Evolutionary conservation across 768 basidiomycete species (phyloP).

Genomic region (Suillus variegatus): DNA sequence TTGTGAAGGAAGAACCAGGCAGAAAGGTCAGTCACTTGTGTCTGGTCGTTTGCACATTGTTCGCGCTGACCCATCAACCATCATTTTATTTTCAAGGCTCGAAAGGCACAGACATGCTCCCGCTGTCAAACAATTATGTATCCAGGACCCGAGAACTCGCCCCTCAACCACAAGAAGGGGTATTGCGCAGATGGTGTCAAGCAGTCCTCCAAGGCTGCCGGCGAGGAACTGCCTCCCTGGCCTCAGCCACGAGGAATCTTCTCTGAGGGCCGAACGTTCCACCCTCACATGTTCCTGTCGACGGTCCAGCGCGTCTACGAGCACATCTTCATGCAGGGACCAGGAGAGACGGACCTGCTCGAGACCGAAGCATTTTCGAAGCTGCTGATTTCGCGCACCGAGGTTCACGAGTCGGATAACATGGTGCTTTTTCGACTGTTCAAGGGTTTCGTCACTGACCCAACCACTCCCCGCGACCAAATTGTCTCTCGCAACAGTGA

Average conservation of each 20-base stretch:
- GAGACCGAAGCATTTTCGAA: not conserved
- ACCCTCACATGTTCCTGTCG: not conserved
- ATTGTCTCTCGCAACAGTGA: not conserved
- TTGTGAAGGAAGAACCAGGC: not conserved
- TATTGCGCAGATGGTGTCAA: not conserved
- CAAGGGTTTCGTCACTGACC: not conserved
- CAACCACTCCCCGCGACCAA: not conserved
- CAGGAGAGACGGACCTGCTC: not conserved
- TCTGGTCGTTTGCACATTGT: not conserved
- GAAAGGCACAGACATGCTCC: too few species aligned
- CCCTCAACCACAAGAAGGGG: too few species aligned
- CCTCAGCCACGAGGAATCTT: not conserved
- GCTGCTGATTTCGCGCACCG: too few species aligned
- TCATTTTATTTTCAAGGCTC: not conserved
- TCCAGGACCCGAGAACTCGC: too few species aligned
- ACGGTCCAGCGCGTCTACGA: too few species aligned
- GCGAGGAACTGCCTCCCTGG: not conserved
- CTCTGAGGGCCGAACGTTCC: not conserved
- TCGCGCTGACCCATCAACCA: not conserved
- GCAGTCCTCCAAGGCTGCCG: not conserved
- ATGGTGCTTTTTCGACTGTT: too few species aligned
- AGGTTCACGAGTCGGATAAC: too few species aligned
- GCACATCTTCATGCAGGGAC: not conserved
- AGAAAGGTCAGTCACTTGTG: not conserved
- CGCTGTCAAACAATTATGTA: too few species aligned